Percentiles rank a stretch among this genome's conserved stretches.
phyloP scores from a whole-genome alignment of 2,329 filamentous ascomycete genomes.

The Gaeumannomyces tritici region DNA sequence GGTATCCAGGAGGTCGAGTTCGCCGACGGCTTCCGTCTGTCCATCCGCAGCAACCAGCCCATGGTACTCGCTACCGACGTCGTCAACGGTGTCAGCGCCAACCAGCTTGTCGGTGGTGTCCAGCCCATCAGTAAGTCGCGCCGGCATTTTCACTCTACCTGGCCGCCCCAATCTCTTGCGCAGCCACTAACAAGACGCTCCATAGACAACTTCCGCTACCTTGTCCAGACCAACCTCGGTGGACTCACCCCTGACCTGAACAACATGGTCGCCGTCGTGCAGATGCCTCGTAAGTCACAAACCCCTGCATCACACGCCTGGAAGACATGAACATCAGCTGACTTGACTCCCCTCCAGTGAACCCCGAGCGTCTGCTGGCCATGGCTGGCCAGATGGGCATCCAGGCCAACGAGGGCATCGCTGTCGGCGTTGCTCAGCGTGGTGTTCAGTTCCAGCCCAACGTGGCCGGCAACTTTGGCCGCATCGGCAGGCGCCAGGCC shows the following conservation, averaged over 20 bases:
- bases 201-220: slow-evolving; percentile 2
- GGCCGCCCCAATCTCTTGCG: too few relatives aligned
- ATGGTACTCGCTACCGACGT: neutral
- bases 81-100: slow-evolving; percentile 1
- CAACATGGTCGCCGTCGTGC: slow-evolving; percentile 5
- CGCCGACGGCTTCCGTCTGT: slow-evolving; percentile 1
- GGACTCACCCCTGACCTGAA: neutral
- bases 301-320: neutral
- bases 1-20: slow-evolving; percentile 5
- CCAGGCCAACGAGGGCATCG: neutral
- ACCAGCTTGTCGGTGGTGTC: neutral
- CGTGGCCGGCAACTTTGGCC: neutral
- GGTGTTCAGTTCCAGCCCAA: slow-evolving; percentile 1
- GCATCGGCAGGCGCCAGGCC: neutral
- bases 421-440: slow-evolving; percentile 1
- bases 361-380: slow-evolving; percentile 1
- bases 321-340: neutral
- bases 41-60: slow-evolving; percentile 2
- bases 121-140: slow-evolving; percentile 1
- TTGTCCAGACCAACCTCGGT: neutral
- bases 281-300: slow-evolving; percentile 1
- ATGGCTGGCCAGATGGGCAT: slow-evolving; percentile 1
- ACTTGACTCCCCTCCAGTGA: neutral
- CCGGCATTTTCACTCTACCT: too few relatives aligned
- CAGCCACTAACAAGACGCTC: too few relatives aligned